phyloP scores from a whole-genome alignment of 2,329 filamentous ascomycete genomes.

The Colletotrichum gigasporum region DNA sequence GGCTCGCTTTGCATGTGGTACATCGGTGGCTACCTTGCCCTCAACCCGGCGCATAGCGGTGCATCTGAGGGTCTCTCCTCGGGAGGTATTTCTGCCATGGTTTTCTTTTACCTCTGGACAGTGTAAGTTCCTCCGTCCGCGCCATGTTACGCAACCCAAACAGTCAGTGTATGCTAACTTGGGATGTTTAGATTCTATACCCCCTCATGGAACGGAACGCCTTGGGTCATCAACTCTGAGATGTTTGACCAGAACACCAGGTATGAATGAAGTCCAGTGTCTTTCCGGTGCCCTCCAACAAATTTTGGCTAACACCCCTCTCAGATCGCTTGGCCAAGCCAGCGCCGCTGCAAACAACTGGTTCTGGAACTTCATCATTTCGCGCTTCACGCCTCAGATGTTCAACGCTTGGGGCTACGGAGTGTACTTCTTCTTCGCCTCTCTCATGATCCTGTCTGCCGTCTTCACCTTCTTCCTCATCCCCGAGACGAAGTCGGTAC shows the following conservation, averaged over 20 bases:
- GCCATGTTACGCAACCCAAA: background rate
- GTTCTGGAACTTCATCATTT: conserved; percentile 77
- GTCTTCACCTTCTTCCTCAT: conserved; percentile 70
- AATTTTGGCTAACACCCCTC: background rate
- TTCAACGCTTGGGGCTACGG: conserved; percentile 67
- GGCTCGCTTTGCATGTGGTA: conserved; percentile 70
- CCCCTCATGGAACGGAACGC: conserved; percentile 76
- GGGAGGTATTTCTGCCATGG: conserved; percentile 66
- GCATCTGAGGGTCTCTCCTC: conserved; percentile 44
- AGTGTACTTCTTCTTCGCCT: conserved; percentile 76
- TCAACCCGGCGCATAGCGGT: conserved; percentile 43
- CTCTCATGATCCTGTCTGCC: conserved; percentile 66
- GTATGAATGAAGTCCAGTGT: background rate
- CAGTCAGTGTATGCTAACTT: background rate
- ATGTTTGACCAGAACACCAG: conserved; percentile 74
- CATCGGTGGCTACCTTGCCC: conserved; percentile 64
- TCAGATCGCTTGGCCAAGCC: conserved; percentile 72
- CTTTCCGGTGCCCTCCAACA: conserved; percentile 50
- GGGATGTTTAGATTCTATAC: conserved; percentile 70
- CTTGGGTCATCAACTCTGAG: conserved; percentile 80
- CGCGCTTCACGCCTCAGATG: conserved; percentile 74
- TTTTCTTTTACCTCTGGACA: conserved; percentile 81
- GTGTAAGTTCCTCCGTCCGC: conserved; percentile 1
- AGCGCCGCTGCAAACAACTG: conserved; percentile 78
- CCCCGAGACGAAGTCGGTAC: conserved; percentile 73